A percentile compares a stretch with the other conserved stretches of the same genome.
phyloP scores from a whole-genome alignment of 2,329 filamentous ascomycete genomes.

The Talaromyces islandicus region DNA sequence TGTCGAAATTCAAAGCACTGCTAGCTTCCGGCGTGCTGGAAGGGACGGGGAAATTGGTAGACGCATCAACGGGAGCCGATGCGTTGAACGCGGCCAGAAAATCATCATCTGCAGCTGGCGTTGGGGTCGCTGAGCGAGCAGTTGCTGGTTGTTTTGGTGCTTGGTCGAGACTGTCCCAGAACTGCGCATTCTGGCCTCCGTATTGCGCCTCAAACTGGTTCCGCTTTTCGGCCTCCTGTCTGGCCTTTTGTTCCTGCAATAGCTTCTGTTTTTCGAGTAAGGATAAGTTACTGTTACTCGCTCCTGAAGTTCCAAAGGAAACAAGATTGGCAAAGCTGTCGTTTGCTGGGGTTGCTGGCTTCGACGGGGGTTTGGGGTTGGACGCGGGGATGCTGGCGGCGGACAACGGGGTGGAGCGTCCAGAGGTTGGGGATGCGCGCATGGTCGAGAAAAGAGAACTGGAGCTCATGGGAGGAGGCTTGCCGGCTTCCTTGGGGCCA shows the following conservation, averaged over 20 bases:
- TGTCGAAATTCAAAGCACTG: conserved; percentile 33
- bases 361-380: conserved; percentile 30
- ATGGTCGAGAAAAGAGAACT: conserved; percentile 29
- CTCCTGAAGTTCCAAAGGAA: conserved; percentile 48
- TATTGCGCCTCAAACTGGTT: conserved; percentile 71
- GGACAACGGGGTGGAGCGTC: conserved; percentile 39
- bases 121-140: neutral
- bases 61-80: conserved; percentile 53
- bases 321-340: conserved; percentile 58
- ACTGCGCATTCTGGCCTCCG: conserved; percentile 59
- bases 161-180: conserved; percentile 67
- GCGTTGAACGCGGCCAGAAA: conserved; percentile 58
- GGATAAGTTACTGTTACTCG: conserved; percentile 62
- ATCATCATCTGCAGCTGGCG: conserved; percentile 41
- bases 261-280: conserved; percentile 61
- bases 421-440: conserved; percentile 33
- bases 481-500: conserved; percentile 27
- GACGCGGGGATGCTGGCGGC: conserved; percentile 12
- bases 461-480: conserved; percentile 32
- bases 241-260: conserved; percentile 68
- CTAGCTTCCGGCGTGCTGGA: conserved; percentile 15
- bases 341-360: conserved; percentile 36
- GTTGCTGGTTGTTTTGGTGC: conserved; percentile 37
- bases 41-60: conserved; percentile 52
- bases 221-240: conserved; percentile 67